Base-by-base conservation (phyloP, 2,329 filamentous ascomycete genomes). In the Lachnellula willkommii region DNA sequence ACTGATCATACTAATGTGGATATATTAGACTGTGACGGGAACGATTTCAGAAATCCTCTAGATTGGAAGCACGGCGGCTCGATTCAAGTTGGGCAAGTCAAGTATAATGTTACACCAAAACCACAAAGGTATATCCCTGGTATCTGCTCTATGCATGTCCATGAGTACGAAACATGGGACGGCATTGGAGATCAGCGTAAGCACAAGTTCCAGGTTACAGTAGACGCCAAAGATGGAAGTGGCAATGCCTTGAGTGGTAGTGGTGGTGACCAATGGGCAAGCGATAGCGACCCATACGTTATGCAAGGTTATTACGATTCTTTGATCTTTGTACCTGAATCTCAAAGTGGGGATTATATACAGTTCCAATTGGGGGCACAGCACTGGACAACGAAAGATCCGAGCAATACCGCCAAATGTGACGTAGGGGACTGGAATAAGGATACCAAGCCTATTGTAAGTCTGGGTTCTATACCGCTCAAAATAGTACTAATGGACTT, bases 11-110 rank as follows among this genome's bases (percentile, higher is more conserved):
- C 35, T 37, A 37, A 37, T 37, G 20, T 20, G 20, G 20, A 11
- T 37, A 37, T 37, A 15, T 15, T 37, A 37, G 35, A 37, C 14
- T 52, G 50, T 22, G 37, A 52, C n/a, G 39, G 39, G 42, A 36
- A 52, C 26, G 28, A 52, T 22, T 22, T 24, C 2, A 45, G 45
- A 9, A 52, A 52, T 11, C 50, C 39, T 32, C 17, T n/a, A 26
- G 45, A 52, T 26, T 52, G 45, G 24, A 52, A 52, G 15, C 17
- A 12, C 24, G 50, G 50, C 20, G 50, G 50, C 22, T 47, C 28
- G 2, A 22, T 47, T 5, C 43, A 35, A 12, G 50, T 46, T n/a
- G 24, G 50, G 39, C 2, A 22, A 2, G 17, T 20, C 26, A 46
- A 28, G 9, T 52, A 52, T 35, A 39, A 14, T 14, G 14, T 52